Conservation (phyloP, 2,329 filamentous ascomycete species). For the Nigrospora osmanthi region DNA sequence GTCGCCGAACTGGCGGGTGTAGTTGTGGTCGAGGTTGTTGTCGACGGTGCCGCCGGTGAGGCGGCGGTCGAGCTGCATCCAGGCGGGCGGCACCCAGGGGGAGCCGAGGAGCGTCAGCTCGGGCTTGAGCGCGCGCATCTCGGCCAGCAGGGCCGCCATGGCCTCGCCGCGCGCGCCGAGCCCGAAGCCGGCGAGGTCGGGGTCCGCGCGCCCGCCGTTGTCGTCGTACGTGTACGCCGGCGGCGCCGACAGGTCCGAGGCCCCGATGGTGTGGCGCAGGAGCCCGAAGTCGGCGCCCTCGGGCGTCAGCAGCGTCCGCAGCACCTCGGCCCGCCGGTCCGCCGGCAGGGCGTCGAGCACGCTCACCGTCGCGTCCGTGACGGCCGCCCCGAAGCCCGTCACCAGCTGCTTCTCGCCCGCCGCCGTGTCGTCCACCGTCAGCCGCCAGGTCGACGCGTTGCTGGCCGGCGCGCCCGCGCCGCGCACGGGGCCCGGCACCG, state of each 20-base stretch:
- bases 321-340: slow-evolving; percentile 19
- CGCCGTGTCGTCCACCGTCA: slow-evolving; percentile 29
- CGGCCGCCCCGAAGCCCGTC: slow-evolving; percentile 31
- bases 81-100: slow-evolving; percentile 30
- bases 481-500: slow-evolving; percentile 22
- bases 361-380: slow-evolving; percentile 32
- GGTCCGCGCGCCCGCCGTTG: slow-evolving; percentile 19
- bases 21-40: slow-evolving; percentile 30
- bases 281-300: slow-evolving; percentile 29
- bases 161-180: slow-evolving; percentile 28
- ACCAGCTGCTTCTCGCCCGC: slow-evolving; percentile 29
- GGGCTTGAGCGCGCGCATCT: slow-evolving; percentile 25
- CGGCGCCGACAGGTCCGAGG: slow-evolving; percentile 29
- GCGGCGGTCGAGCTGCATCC: slow-evolving; percentile 30
- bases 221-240: slow-evolving; percentile 33
- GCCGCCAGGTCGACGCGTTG: slow-evolving; percentile 24
- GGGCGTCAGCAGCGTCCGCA: slow-evolving; percentile 25
- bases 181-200: slow-evolving; percentile 20
- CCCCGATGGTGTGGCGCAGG: slow-evolving; percentile 30
- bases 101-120: slow-evolving; percentile 27
- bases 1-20: slow-evolving; percentile 24
- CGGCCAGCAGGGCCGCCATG: slow-evolving; percentile 27
- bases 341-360: slow-evolving; percentile 26
- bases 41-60: slow-evolving; percentile 5
- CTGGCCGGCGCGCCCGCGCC: slow-evolving; percentile 19